These are phyloP conservation scores for Lanmaoa rubissima DNA, from an alignment of 768 basidiomycete species.

Conservation along the genomic window DNA sequence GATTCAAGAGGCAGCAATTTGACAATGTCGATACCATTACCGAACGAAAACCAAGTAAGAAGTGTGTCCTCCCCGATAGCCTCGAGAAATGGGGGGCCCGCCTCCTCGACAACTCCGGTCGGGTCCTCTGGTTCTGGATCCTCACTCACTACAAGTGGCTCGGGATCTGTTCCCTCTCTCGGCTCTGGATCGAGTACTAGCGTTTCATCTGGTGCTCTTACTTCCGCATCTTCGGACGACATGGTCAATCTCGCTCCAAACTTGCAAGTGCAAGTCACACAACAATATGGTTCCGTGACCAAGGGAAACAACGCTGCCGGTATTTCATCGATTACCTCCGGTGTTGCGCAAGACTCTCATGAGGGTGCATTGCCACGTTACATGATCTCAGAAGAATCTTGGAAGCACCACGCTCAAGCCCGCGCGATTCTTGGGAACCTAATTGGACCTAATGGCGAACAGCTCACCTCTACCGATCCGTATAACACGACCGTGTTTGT, in stretches of 20 bases:
- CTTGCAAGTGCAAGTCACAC: conserved; percentile 47
- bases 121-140: conserved; percentile 45
- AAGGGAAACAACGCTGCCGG: conserved; percentile 25
- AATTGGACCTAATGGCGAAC: conserved; percentile 84
- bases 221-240: conserved; percentile 52
- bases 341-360: conserved; percentile 44
- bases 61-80: conserved; percentile 75
- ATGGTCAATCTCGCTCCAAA: conserved; percentile 47
- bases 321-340: conserved; percentile 30
- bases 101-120: conserved; percentile 31
- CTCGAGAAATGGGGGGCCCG: conserved; percentile 18
- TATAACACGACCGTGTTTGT: conserved; percentile 97
- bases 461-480: conserved; percentile 87
- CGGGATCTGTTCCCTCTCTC: conserved; percentile 50
- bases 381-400: conserved; percentile 68
- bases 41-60: conserved; percentile 46
- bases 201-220: conserved; percentile 49
- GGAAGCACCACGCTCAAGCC: conserved; percentile 83
- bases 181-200: conserved; percentile 48
- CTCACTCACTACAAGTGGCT: conserved; percentile 45
- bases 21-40: conserved; percentile 49
- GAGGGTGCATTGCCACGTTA: conserved; percentile 49
- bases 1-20: conserved; percentile 39
- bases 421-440: conserved; percentile 79
- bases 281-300: conserved; percentile 43